phyloP scores from a whole-genome alignment of 345 rosid species.

The Eucalyptus tenuipes region DNA sequence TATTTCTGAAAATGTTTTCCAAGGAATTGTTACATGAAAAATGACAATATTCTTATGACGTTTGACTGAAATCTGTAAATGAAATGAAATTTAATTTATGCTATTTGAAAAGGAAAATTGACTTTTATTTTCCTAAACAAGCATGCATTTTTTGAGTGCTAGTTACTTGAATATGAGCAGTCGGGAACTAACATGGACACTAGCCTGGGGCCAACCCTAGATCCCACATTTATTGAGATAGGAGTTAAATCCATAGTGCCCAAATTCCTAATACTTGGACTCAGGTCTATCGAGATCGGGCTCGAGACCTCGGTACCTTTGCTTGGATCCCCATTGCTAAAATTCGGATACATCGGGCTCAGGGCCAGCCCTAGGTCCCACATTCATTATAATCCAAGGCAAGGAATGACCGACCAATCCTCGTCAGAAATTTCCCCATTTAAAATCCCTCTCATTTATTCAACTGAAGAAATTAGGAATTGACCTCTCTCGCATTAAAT shows the following conservation, averaged over 20 bases:
- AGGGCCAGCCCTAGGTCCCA: too few species aligned
- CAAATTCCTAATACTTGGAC: not conserved
- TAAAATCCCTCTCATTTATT: not conserved
- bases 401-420: not conserved
- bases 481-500: not conserved
- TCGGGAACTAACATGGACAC: not conserved
- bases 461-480: not conserved
- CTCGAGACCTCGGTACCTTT: not conserved
- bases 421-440: not conserved
- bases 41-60: not conserved
- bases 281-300: fast-evolving
- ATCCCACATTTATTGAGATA: not conserved
- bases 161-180: not conserved
- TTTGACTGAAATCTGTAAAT: not conserved
- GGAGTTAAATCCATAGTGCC: not conserved
- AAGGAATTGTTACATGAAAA: not conserved
- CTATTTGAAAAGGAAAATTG: not conserved
- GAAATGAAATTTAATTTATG: not conserved
- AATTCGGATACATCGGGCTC: too few species aligned
- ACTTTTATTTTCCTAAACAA: not conserved
- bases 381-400: too few species aligned
- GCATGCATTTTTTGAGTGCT: not conserved
- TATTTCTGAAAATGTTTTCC: not conserved
- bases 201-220: fast-evolving
- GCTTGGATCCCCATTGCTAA: fast-evolving